These are phyloP conservation scores for Talaromyces sp. DNA, from an alignment of 2,329 filamentous ascomycete genomes.

Conservation along the genomic window DNA sequence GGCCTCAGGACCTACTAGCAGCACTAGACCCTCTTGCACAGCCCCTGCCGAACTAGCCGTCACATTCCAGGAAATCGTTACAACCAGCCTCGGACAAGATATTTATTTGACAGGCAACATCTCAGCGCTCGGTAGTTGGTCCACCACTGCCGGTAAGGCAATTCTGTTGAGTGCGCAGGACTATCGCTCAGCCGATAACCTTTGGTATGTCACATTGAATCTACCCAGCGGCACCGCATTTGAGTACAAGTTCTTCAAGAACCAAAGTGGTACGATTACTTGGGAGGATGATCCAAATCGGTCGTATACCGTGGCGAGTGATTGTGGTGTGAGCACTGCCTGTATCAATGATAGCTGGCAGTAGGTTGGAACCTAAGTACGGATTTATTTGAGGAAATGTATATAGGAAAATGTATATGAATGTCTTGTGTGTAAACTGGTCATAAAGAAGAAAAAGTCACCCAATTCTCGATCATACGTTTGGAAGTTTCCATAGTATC, in stretches of 20 bases:
- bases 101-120: constrained; percentile 65
- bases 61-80: constrained; percentile 60
- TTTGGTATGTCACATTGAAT: constrained; percentile 61
- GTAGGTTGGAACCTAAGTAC: constrained; percentile 24
- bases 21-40: constrained; percentile 23
- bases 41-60: constrained; percentile 53
- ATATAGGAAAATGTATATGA: neutral
- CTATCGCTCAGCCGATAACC: constrained; percentile 60
- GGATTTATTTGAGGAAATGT: neutral
- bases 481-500: neutral
- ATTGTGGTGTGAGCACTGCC: constrained; percentile 34
- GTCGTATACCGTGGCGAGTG: constrained; percentile 41
- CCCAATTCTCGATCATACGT: neutral
- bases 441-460: neutral
- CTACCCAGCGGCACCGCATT: constrained; percentile 58
- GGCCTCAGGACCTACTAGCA: constrained; percentile 21
- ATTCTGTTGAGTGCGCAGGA: constrained; percentile 57
- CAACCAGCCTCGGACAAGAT: constrained; percentile 61
- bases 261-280: constrained; percentile 54
- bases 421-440: neutral
- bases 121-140: constrained; percentile 62
- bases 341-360: constrained; percentile 43
- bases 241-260: constrained; percentile 68
- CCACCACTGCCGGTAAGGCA: constrained; percentile 47
- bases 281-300: constrained; percentile 64